Evolutionary conservation across 495 filamentous ascomycete species (phyloP).

Genomic region (Usnea hakonensis): DNA sequence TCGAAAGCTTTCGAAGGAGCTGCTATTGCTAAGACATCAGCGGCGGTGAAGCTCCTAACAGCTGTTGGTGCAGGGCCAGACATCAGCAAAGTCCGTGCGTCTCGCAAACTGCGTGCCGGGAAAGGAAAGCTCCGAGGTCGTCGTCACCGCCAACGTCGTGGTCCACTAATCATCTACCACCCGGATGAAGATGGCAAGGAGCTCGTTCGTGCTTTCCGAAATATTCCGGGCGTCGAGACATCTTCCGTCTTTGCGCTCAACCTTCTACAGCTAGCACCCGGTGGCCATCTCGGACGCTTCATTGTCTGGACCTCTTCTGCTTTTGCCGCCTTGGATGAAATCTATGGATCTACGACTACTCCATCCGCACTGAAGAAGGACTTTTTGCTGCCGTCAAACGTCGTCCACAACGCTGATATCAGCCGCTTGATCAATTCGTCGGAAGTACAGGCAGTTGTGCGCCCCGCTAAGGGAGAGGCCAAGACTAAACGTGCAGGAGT

Average conservation of each 20-base stretch:
- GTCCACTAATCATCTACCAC: constrained; percentile 94
- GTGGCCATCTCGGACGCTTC: constrained; percentile 98
- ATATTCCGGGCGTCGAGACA: constrained; percentile 97
- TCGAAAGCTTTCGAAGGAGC: constrained; percentile 72
- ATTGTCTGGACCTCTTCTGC: constrained; percentile 96
- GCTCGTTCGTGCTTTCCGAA: constrained; percentile 87
- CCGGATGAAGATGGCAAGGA: constrained; percentile 87
- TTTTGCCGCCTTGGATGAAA: constrained; percentile 87
- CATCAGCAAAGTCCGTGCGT: constrained; percentile 85
- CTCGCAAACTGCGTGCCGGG: constrained; percentile 89
- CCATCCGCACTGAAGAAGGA: constrained; percentile 91
- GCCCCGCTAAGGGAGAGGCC: constrained; percentile 78
- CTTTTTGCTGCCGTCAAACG: constrained; percentile 85
- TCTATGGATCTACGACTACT: constrained; percentile 86
- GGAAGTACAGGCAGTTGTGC: constrained; percentile 91
- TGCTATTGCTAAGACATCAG: constrained; percentile 79
- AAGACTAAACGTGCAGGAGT: constrained; percentile 82
- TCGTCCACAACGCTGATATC: constrained; percentile 86
- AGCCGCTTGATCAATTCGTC: constrained; percentile 96
- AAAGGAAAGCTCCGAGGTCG: constrained; percentile 96
- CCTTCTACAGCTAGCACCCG: constrained; percentile 96
- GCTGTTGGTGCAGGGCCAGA: constrained; percentile 84
- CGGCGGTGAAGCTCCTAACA: constrained; percentile 77
- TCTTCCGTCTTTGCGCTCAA: constrained; percentile 90
- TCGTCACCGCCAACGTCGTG: constrained; percentile 93